Evolutionary conservation across 495 filamentous ascomycete species (phyloP), one percentile per base, ranked within the genome.

Genomic region (Xylaria longipes): DNA sequence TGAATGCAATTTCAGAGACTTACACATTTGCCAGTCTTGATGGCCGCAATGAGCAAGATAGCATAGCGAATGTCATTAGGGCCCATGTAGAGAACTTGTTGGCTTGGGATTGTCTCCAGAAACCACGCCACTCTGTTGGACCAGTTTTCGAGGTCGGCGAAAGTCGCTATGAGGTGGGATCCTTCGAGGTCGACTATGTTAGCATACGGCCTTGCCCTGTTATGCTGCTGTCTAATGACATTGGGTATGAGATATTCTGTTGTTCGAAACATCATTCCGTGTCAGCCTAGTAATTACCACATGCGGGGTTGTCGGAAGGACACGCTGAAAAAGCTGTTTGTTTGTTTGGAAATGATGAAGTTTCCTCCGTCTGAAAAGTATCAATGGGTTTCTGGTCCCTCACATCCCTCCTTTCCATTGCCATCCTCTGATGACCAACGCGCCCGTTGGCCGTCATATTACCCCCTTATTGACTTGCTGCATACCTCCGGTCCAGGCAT

Each of bases 21-120:
- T 58, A 58, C 54, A 58, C 54, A 58, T 58, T 58, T 58, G 0
- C 82, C 79, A 2, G 80, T 77, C 70, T 82, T 83, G 69, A 80
- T 71, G 41, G 78, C 74, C 11, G 77, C 83, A 0, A 83, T 60
- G 14, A 74, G 67, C 43, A 84, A 77, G 46, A 84, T 71, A 17
- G 73, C 61, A 64, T 84, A 86, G 25, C 84, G 78, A 3, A 84
- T 70, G 66, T 84, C 78, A 73, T 73, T 83, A 63, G 80, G 76
- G 37, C 80, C 82, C 64, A 83, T 74, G 64, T 81, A 85, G 20
- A 58, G 54, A 2, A 58, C 25, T 58, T 58, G 2, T 3, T 58
- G 3, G 12, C 31, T 35, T 33, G 54, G 54, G 15, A 58, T 35
- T 1, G 2, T 58, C 25, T 58, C 54, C 25, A 58, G 54, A 33